phyloP scores from a whole-genome alignment of 2,329 filamentous ascomycete genomes.

The Lecanicillium sp. region DNA sequence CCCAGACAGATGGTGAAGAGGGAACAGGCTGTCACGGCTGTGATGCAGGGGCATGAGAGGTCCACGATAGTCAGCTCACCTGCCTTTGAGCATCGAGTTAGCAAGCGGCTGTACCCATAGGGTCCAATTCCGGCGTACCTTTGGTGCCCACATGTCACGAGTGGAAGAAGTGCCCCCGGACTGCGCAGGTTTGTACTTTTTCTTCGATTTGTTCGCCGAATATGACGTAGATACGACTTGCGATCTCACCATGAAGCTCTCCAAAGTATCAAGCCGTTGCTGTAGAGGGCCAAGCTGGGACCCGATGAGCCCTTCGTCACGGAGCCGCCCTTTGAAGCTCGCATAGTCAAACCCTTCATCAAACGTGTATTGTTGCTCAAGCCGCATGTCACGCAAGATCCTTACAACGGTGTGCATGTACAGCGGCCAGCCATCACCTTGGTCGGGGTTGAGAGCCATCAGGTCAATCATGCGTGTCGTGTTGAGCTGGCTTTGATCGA shows the following conservation, averaged over 20 bases:
- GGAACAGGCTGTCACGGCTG: slow-evolving; percentile 54
- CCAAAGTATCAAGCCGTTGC: slow-evolving; percentile 53
- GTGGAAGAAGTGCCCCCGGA: no score
- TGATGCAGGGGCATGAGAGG: slow-evolving; percentile 61
- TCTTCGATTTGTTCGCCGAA: background rate
- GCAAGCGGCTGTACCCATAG: no score
- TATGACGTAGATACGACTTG: background rate
- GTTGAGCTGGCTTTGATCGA: slow-evolving; percentile 46
- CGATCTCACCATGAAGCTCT: slow-evolving; percentile 48
- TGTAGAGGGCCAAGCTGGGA: slow-evolving; percentile 48
- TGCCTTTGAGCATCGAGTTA: slow-evolving; percentile 22
- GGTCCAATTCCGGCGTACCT: no score
- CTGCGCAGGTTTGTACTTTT: background rate
- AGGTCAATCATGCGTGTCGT: slow-evolving; percentile 51
- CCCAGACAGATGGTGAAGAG: slow-evolving; percentile 63
- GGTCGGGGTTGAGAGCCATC: slow-evolving; percentile 41
- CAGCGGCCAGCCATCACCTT: slow-evolving; percentile 37
- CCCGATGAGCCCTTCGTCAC: slow-evolving; percentile 13
- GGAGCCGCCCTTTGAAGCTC: slow-evolving; percentile 29
- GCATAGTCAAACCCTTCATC: slow-evolving; percentile 38
- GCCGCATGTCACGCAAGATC: slow-evolving; percentile 49
- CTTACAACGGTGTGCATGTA: slow-evolving; percentile 50
- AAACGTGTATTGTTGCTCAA: slow-evolving; percentile 29
- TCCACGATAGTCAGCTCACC: slow-evolving; percentile 60
- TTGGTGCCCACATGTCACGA: slow-evolving; percentile 5